A percentile compares a stretch with the other conserved stretches of the same genome.
phyloP scores from a whole-genome alignment of 495 filamentous ascomycete species.

The Beverwykella pulmonaria region DNA sequence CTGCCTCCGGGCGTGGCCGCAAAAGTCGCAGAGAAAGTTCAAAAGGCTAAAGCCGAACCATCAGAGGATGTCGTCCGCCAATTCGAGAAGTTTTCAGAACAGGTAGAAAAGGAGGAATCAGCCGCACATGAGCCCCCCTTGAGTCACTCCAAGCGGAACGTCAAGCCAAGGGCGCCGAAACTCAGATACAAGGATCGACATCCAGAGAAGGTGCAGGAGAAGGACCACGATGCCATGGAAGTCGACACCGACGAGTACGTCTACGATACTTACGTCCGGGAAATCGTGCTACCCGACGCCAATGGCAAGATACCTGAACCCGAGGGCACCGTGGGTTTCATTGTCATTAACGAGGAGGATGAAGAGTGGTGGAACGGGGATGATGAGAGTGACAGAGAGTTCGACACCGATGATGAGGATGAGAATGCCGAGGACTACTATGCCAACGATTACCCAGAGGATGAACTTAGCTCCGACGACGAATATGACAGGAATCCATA shows the following conservation, averaged over 20 bases:
- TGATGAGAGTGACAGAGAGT: constrained; percentile 63
- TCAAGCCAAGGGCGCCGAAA: constrained; percentile 41
- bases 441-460: constrained; percentile 69
- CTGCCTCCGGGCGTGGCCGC: constrained; percentile 10
- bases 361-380: constrained; percentile 62
- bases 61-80: constrained; percentile 31
- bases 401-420: constrained; percentile 36
- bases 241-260: constrained; percentile 57
- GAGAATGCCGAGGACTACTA: constrained; percentile 64
- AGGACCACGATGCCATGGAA: constrained; percentile 38
- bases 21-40: constrained; percentile 1
- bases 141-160: not conserved
- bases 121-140: not conserved
- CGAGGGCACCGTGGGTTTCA: constrained; percentile 54
- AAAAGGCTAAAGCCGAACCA: constrained; percentile 29
- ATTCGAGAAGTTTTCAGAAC: constrained; percentile 34
- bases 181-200: constrained; percentile 39
- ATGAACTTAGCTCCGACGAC: constrained; percentile 62
- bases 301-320: constrained; percentile 7
- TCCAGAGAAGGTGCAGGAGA: constrained; percentile 23
- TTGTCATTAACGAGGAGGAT: constrained; percentile 62
- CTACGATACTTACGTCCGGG: constrained; percentile 64
- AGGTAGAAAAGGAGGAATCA: constrained; percentile 25
- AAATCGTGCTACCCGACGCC: constrained; percentile 20
- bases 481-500: constrained; percentile 57